Conservation (phyloP, 2,329 filamentous ascomycete genomes). For the Fusarium sp. region DNA sequence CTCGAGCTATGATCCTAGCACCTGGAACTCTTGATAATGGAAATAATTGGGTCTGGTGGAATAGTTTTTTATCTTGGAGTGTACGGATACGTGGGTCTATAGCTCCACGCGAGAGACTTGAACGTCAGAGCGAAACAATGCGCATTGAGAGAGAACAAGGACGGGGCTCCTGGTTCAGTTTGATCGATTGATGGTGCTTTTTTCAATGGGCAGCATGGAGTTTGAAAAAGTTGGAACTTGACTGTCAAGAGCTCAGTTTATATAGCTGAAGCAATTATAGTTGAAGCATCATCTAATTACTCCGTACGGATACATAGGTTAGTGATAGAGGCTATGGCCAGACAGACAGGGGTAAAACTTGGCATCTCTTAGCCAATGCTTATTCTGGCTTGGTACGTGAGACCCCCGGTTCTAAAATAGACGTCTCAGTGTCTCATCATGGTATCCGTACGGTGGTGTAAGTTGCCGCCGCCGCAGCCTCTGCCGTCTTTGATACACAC, state of each 20-base stretch:
- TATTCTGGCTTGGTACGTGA: constrained; percentile 21
- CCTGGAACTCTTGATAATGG: constrained; percentile 27
- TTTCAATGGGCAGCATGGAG: neutral
- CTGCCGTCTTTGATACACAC: neutral
- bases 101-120: neutral
- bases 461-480: constrained; percentile 4
- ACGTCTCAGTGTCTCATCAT: constrained; percentile 22
- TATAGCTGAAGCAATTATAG: neutral
- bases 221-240: neutral
- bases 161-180: neutral
- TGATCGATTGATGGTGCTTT: neutral
- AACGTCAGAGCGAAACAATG: constrained; percentile 14
- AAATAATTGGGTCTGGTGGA: constrained; percentile 37
- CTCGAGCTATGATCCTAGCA: constrained; percentile 16
- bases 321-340: neutral
- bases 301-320: neutral
- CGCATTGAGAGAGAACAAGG: neutral
- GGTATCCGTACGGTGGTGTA: neutral
- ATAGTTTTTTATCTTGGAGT: constrained; percentile 6
- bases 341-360: constrained; percentile 15
- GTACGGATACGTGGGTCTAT: constrained; percentile 25
- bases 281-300: too few relatives aligned
- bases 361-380: constrained; percentile 35
- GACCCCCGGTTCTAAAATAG: constrained; percentile 23
- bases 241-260: neutral